Conservation (phyloP, 225 moss, liverwort and hornwort genomes). For the Marchantia polymorpha region DNA sequence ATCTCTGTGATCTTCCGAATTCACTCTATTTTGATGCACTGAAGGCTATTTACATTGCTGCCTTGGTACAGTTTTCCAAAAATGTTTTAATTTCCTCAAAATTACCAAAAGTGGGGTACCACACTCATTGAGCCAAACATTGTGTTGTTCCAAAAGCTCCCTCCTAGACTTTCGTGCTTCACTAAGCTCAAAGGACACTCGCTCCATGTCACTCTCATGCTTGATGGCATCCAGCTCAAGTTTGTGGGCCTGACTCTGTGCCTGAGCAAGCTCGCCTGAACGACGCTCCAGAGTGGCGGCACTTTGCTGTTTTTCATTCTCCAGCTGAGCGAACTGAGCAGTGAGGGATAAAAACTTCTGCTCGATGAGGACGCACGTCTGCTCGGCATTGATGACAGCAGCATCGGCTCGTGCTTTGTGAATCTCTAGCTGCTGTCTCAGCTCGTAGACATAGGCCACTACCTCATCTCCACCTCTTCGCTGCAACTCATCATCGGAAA, state of each 20-base stretch:
- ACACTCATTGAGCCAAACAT: slow-evolving; percentile 89
- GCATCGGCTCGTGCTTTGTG: slow-evolving; percentile 98
- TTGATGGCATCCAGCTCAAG: slow-evolving; percentile 97
- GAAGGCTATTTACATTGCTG: too few species aligned
- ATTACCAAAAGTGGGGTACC: too few species aligned
- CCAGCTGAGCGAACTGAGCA: slow-evolving; percentile 86
- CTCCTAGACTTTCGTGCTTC: slow-evolving; percentile 73
- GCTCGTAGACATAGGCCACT: slow-evolving; percentile 56
- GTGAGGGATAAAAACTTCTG: slow-evolving; percentile 83
- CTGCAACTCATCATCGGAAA: slow-evolving; percentile 75
- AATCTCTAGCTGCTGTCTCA: slow-evolving; percentile 87
- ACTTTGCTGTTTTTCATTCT: slow-evolving; percentile 83
- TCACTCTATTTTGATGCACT: too few species aligned
- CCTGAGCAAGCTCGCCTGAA: slow-evolving; percentile 92
- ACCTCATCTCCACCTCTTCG: slow-evolving; percentile 54
- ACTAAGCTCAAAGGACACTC: slow-evolving; percentile 64
- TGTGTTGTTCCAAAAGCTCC: slow-evolving; percentile 86
- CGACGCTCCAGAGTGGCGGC: slow-evolving; percentile 85
- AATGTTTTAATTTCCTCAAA: too few species aligned
- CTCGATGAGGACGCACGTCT: slow-evolving; percentile 91
- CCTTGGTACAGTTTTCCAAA: too few species aligned
- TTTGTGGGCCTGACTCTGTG: slow-evolving; percentile 81
- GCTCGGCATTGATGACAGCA: slow-evolving; percentile 86
- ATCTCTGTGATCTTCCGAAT: too few species aligned
- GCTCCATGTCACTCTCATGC: slow-evolving; percentile 72